phyloP scores from a whole-genome alignment of 352 stramenopile genomes.

The Blastocystis sp. region DNA sequence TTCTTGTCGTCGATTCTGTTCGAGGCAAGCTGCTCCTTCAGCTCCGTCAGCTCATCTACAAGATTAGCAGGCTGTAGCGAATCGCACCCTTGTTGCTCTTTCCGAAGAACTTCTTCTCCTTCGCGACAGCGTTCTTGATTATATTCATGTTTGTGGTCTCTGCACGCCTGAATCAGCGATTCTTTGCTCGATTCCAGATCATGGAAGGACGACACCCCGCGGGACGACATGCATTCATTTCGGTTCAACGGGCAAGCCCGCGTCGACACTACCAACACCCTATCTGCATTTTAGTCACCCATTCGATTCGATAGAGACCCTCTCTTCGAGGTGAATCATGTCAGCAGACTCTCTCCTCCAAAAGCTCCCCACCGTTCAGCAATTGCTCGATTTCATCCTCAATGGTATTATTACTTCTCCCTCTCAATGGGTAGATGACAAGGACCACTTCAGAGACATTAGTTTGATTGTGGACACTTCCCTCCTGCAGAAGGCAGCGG shows the following conservation, averaged over 20 bases:
- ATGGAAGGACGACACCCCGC: not conserved
- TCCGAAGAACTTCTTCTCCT: constrained; percentile 56
- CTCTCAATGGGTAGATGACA: constrained; percentile 5
- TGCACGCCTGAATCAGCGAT: not conserved
- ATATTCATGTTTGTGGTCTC: constrained; percentile 50
- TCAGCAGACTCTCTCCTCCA: not conserved
- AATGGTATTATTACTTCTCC: not conserved
- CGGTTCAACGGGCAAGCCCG: not conserved
- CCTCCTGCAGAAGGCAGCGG: not conserved
- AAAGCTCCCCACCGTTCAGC: not conserved
- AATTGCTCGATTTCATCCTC: constrained; percentile 20
- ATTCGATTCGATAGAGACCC: not conserved
- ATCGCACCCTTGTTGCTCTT: constrained; percentile 45
- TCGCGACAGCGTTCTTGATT: constrained; percentile 38
- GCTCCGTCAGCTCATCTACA: constrained; percentile 90
- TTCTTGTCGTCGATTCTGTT: constrained; percentile 94
- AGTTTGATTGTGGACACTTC: constrained; percentile 15
- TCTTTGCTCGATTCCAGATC: not conserved
- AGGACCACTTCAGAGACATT: constrained; percentile 20
- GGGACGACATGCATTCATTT: not conserved
- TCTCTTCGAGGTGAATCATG: not conserved
- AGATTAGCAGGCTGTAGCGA: not conserved
- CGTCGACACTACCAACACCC: not conserved
- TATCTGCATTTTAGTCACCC: not conserved
- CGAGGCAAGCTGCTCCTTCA: constrained; percentile 92